These are phyloP conservation scores for Colletotrichum tanaceti DNA, from an alignment of 2,329 filamentous ascomycete species.

Conservation along the genomic window DNA sequence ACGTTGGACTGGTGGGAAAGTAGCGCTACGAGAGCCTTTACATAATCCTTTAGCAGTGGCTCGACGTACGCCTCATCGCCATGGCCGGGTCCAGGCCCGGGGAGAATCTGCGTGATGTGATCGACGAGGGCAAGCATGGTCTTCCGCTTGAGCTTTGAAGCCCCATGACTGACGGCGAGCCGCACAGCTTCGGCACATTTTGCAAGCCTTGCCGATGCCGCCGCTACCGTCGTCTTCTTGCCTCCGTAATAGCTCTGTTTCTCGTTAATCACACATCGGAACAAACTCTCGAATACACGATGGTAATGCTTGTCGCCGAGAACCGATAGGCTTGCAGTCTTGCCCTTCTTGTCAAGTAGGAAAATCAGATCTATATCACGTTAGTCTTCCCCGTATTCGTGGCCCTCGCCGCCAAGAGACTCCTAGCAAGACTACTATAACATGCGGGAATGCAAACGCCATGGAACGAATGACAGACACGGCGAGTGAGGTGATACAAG, in stretches of 20 bases:
- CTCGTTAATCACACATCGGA: slow-evolving; percentile 75
- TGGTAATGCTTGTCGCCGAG: slow-evolving; percentile 80
- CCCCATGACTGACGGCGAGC: slow-evolving; percentile 75
- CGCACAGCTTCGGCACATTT: slow-evolving; percentile 79
- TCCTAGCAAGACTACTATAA: background rate
- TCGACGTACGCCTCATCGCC: slow-evolving; percentile 73
- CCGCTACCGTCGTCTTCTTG: slow-evolving; percentile 62
- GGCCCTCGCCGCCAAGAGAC: background rate
- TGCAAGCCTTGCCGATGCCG: slow-evolving; percentile 68
- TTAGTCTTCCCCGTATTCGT: background rate
- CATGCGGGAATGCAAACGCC: background rate
- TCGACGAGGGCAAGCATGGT: slow-evolving; percentile 83
- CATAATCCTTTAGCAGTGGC: slow-evolving; percentile 80
- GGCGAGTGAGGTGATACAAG: too few relatives aligned
- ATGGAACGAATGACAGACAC: background rate
- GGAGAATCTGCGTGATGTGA: slow-evolving; percentile 82
- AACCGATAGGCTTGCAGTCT: slow-evolving; percentile 52
- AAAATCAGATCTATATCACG: slow-evolving; percentile 51
- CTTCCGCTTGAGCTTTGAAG: slow-evolving; percentile 76
- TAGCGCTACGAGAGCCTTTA: slow-evolving; percentile 78
- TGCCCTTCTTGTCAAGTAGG: slow-evolving; percentile 52
- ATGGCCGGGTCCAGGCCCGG: slow-evolving; percentile 57
- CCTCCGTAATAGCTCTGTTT: slow-evolving; percentile 71
- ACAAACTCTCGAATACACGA: slow-evolving; percentile 83
- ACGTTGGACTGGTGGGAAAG: slow-evolving; percentile 80